These are phyloP conservation scores for Rhodotorula sphaerocarpa DNA, from an alignment of 768 basidiomycete species.

Conservation along the genomic window DNA sequence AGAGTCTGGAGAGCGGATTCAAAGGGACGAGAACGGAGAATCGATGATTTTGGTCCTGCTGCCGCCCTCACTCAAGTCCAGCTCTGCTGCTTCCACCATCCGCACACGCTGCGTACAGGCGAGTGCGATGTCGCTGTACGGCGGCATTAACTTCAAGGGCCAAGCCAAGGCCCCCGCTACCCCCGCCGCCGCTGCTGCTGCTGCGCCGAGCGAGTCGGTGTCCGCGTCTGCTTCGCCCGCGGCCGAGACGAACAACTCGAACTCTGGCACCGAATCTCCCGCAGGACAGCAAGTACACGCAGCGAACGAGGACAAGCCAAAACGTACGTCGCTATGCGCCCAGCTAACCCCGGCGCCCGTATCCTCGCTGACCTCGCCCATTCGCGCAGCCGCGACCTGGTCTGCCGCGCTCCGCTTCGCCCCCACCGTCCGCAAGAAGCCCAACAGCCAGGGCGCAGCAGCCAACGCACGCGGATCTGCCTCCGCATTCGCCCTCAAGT, in stretches of 20 bases:
- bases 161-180: background rate
- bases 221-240: no score
- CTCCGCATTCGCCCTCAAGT: conserved; percentile 7
- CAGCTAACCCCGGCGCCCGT: background rate
- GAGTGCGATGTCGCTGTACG: conserved; percentile 23
- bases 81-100: no score
- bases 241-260: no score
- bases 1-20: no score
- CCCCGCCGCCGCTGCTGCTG: background rate
- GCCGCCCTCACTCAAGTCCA: no score
- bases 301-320: conserved; percentile 16
- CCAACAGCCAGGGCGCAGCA: background rate
- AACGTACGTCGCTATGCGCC: background rate
- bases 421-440: conserved; percentile 26
- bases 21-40: no score
- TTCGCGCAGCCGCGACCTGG: conserved; percentile 19
- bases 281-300: no score
- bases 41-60: no score
- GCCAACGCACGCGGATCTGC: background rate
- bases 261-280: background rate
- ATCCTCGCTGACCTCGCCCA: no score
- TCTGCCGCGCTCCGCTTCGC: conserved; percentile 34
- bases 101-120: no score
- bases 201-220: no score
- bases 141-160: conserved; percentile 15